Percentiles rank a stretch among this genome's conserved stretches.
phyloP scores from a whole-genome alignment of 768 basidiomycete species.

The Mycena chlorophos region DNA sequence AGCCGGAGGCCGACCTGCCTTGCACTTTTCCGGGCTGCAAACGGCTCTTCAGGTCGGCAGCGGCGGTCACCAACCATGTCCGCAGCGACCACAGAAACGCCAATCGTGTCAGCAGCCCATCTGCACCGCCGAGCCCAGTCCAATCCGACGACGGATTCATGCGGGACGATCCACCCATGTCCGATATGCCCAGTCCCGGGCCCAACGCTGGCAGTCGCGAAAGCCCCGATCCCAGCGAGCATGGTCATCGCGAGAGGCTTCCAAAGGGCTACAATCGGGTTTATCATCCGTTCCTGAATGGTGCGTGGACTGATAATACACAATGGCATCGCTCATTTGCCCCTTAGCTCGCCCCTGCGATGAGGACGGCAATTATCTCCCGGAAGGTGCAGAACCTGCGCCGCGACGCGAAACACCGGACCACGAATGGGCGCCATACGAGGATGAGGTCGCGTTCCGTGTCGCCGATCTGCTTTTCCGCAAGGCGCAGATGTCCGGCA shows the following conservation, averaged over 20 bases:
- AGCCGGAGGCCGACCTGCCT: not conserved
- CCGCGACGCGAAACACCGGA: not conserved
- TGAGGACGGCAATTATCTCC: not conserved
- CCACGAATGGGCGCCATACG: slow-evolving; percentile 10
- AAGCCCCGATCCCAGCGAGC: not conserved
- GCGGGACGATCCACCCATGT: not conserved
- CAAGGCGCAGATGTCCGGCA: slow-evolving; percentile 23
- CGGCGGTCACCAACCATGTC: not conserved
- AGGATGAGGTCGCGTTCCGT: slow-evolving; percentile 9
- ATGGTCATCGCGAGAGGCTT: not conserved
- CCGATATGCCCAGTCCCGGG: not conserved
- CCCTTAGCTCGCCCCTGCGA: not conserved
- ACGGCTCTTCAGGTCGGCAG: not conserved
- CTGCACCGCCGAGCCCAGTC: not conserved
- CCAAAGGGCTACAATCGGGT: not conserved
- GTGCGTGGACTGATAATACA: not conserved
- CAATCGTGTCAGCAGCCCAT: not conserved
- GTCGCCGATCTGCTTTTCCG: slow-evolving; percentile 20
- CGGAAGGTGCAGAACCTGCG: not conserved
- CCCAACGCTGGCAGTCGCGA: not conserved
- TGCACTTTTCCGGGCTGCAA: not conserved
- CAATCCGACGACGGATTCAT: not conserved
- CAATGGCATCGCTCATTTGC: not conserved
- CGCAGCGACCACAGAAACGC: not conserved
- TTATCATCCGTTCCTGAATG: not conserved